Percentiles rank a stretch among this genome's conserved stretches.
Conservation (phyloP, 2,329 filamentous ascomycete species). For the Pochonia chlamydosporia region DNA sequence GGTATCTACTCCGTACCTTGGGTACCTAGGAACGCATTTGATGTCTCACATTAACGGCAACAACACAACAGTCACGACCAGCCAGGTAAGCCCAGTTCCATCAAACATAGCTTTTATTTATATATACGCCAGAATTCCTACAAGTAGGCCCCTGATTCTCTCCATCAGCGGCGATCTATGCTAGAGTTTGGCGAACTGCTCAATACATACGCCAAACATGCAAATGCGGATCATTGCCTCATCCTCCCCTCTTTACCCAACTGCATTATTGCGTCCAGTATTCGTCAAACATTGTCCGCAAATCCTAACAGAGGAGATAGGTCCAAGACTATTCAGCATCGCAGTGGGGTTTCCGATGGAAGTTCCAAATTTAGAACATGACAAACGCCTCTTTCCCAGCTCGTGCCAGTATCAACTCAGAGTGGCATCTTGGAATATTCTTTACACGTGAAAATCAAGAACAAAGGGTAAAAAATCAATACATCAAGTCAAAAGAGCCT, state of each 20-base stretch:
- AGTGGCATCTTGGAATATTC: constrained; percentile 7
- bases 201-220: constrained; percentile 4
- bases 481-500: neutral
- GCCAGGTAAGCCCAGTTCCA: neutral
- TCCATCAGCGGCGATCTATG: constrained; percentile 3
- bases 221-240: constrained; percentile 5
- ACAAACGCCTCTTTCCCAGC: constrained; percentile 11
- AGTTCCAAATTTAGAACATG: constrained; percentile 7
- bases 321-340: constrained; percentile 40
- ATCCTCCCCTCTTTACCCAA: constrained; percentile 6
- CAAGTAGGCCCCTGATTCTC: constrained; percentile 3
- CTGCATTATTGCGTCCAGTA: constrained; percentile 2
- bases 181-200: constrained; percentile 1
- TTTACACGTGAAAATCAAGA: constrained; percentile 3
- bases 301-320: constrained; percentile 22
- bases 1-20: too few relatives aligned
- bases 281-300: neutral
- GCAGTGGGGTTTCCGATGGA: constrained; percentile 13
- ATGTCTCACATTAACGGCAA: too few relatives aligned
- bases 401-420: constrained; percentile 2
- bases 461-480: constrained; percentile 1
- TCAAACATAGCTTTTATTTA: constrained; percentile 10
- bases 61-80: neutral
- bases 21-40: neutral
- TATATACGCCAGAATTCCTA: constrained; percentile 4